Conservation (phyloP, 2,329 filamentous ascomycete species). For the Madurella fahalii region DNA sequence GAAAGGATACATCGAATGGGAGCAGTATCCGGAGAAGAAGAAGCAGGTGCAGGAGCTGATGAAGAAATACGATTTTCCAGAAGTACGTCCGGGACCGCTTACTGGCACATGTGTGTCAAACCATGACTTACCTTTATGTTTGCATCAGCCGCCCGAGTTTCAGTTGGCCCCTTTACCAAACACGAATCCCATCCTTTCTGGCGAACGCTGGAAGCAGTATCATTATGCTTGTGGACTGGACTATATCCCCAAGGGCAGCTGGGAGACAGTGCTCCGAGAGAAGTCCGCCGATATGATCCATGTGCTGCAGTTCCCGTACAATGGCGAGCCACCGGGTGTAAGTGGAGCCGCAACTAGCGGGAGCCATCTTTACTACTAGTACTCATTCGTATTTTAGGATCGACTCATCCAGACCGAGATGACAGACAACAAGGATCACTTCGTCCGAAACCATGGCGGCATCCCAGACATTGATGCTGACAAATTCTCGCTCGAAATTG, state of each 20-base stretch:
- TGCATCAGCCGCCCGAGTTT: slow-evolving; percentile 51
- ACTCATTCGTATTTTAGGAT: too few species aligned
- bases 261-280: slow-evolving; percentile 52
- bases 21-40: slow-evolving; percentile 65
- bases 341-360: too few species aligned
- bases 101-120: too few species aligned
- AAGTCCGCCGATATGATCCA: slow-evolving; percentile 60
- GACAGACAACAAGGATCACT: slow-evolving; percentile 53
- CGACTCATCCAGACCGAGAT: slow-evolving; percentile 54
- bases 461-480: slow-evolving; percentile 61
- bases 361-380: too few species aligned
- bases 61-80: slow-evolving; percentile 47
- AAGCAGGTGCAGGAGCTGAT: slow-evolving; percentile 54
- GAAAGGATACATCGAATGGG: slow-evolving; percentile 61
- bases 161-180: slow-evolving; percentile 51
- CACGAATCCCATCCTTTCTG: slow-evolving; percentile 55
- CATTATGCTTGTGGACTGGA: slow-evolving; percentile 48
- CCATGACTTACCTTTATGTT: too few species aligned
- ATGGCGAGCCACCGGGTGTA: slow-evolving; percentile 57
- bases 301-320: slow-evolving; percentile 60
- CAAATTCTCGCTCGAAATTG: slow-evolving; percentile 47
- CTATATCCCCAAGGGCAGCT: slow-evolving; percentile 53
- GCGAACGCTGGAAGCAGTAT: slow-evolving; percentile 55
- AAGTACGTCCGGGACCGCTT: too few species aligned
- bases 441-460: slow-evolving; percentile 68